Evolutionary conservation across 2,329 filamentous ascomycete genomes (phyloP).

Genomic region (Camillea tinctor): DNA sequence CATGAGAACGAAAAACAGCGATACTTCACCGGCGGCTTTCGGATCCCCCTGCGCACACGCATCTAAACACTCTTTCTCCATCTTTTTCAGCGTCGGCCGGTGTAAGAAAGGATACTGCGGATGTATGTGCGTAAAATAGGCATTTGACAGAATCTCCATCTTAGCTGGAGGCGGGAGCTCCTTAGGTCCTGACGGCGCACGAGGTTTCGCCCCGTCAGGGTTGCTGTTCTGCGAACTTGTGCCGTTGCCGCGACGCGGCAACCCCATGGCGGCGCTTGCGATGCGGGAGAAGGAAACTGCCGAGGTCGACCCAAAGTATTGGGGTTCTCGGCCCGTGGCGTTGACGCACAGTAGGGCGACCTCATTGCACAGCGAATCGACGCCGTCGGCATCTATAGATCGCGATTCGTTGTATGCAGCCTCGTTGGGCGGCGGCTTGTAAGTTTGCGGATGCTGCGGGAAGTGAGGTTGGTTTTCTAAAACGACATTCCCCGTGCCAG

Average conservation of each 20-base stretch:
- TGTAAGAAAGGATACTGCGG: conserved; percentile 39
- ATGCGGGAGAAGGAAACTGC: conserved; percentile 33
- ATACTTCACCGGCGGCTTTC: neutral
- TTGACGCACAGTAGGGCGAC: conserved; percentile 33
- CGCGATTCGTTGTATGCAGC: neutral
- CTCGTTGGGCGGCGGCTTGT: too few species aligned
- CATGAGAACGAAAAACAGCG: conserved; percentile 26
- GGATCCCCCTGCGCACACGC: neutral
- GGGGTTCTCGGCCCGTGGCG: conserved; percentile 35
- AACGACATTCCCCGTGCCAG: neutral
- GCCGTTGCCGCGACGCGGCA: neutral
- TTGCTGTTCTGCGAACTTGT: conserved; percentile 10
- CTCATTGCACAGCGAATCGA: conserved; percentile 25
- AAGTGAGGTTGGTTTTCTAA: neutral
- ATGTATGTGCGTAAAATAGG: conserved; percentile 39
- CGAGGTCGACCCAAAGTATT: conserved; percentile 38
- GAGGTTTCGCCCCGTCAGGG: neutral
- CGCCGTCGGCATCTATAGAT: neutral
- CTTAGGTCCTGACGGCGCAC: neutral
- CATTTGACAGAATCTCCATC: conserved; percentile 9
- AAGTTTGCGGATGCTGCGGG: neutral
- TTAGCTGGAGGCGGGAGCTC: neutral
- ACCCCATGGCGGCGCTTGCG: conserved; percentile 25
- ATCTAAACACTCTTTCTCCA: conserved; percentile 29
- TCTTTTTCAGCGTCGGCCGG: conserved; percentile 30